Percentiles rank a stretch among this genome's conserved stretches.
Evolutionary conservation across 2,329 filamentous ascomycete genomes (phyloP).

Genomic region (Aspergillus clavatus): DNA sequence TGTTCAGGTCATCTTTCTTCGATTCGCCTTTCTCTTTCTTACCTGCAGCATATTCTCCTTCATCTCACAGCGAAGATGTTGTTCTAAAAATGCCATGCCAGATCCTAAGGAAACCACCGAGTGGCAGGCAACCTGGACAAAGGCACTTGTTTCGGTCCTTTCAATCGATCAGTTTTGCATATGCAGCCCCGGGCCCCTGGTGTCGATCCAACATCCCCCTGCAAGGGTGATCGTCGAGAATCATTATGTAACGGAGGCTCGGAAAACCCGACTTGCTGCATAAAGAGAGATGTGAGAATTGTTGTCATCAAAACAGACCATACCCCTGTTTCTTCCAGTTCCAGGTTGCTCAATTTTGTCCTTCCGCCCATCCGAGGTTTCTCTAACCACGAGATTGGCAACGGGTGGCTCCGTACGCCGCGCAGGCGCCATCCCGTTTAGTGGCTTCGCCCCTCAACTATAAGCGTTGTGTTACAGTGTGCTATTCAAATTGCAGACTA

Average conservation of each 20-base stretch:
- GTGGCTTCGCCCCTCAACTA: neutral
- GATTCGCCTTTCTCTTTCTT: too few relatives aligned
- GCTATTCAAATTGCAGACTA: neutral
- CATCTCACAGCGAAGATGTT: too few relatives aligned
- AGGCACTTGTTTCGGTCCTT: neutral
- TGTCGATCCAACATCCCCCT: neutral
- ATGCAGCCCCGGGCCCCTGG: neutral
- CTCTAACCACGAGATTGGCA: constrained; percentile 1
- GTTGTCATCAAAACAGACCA: neutral
- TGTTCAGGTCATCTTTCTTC: too few relatives aligned
- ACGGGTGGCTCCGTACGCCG: constrained; percentile 4
- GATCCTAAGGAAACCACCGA: too few relatives aligned
- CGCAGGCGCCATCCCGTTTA: neutral
- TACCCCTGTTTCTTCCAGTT: neutral
- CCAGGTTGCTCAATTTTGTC: neutral
- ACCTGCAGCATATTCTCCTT: too few relatives aligned
- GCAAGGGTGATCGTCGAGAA: neutral
- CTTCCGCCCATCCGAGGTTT: neutral
- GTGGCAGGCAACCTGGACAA: too few relatives aligned
- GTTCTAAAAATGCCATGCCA: too few relatives aligned
- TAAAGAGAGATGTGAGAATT: neutral
- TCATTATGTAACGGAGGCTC: neutral
- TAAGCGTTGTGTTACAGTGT: neutral
- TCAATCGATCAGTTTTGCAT: neutral
- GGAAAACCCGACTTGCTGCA: neutral